Evolutionary conservation across 192 early-diverging fungal genomes (phyloP).

Genomic region (Pecoramyces ruminantium): DNA sequence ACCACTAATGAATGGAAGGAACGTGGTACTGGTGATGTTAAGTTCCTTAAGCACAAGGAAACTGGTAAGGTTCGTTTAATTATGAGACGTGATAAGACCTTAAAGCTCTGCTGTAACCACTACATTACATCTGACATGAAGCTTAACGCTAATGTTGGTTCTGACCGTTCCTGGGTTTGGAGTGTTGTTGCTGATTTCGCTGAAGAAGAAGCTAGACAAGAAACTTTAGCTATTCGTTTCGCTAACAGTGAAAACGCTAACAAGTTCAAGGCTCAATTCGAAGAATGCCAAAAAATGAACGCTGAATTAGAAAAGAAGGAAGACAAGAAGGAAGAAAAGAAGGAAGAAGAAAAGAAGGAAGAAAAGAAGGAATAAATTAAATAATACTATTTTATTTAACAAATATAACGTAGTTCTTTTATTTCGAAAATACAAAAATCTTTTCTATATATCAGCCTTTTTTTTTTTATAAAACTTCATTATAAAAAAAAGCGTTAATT

Average conservation of each 20-base stretch:
- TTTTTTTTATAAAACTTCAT: too few species aligned
- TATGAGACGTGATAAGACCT: slow-evolving; percentile 97
- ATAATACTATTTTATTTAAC: too few species aligned
- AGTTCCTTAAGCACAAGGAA: slow-evolving; percentile 85
- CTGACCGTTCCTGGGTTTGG: slow-evolving; percentile 99
- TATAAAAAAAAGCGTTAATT: too few species aligned
- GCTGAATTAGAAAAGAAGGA: slow-evolving; percentile 14
- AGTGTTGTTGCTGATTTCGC: slow-evolving; percentile 75
- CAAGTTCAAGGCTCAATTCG: slow-evolving; percentile 79
- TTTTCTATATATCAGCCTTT: too few species aligned
- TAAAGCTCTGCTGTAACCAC: slow-evolving; percentile 99
- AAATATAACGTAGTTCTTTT: too few species aligned
- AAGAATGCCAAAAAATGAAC: slow-evolving; percentile 45
- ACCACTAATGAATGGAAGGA: slow-evolving; percentile 93
- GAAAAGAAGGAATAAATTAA: background rate
- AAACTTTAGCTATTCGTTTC: slow-evolving; percentile 89
- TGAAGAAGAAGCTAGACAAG: slow-evolving; percentile 65
- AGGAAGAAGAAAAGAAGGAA: slow-evolving; percentile 2
- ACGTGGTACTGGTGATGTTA: slow-evolving; percentile 94
- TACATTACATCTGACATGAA: slow-evolving; percentile 73
- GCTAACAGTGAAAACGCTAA: slow-evolving; percentile 88
- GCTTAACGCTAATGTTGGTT: slow-evolving; percentile 86
- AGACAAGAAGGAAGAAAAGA: slow-evolving; percentile 13
- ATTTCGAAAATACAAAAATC: too few species aligned
- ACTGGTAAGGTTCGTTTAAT: slow-evolving; percentile 80